Base-by-base conservation (phyloP, 164 flowering plant genomes). In the Echeveria elegans region DNA sequence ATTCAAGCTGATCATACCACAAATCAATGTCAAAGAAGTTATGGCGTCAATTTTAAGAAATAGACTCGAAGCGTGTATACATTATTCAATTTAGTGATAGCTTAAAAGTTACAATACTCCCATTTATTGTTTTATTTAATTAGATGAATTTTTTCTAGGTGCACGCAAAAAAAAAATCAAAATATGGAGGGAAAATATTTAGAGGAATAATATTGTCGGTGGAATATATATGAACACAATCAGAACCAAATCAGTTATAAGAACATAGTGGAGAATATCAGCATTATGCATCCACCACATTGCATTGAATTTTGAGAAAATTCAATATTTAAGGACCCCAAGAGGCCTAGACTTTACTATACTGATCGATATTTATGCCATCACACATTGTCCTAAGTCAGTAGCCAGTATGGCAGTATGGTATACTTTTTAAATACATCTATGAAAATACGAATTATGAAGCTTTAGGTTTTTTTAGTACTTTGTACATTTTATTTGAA, bases 201-300 rank as follows among this genome's bases (percentile, higher is more conserved):
- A 48, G 24, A n/a, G 24, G 56, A n/a, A 48, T n/a, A n/a, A 48
- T n/a, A 41, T 10, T 48, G 56, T 48, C 56, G 56, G 56, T 48
- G 1, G 24, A 43, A 48, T 48, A 48, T 48, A 48, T 48, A 48
- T 48, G 56, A 21, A 48, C 56, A n/a, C 58, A 21, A 52, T 23
- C 58, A 21, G 29, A 52, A 52, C 58, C 58, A 52, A 21, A 23
- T 52, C 58, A 23, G n/a, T 48, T 48, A 19, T 48, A 16, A 45
- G 50, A 45, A 48, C 24, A 48, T 48, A 21, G 5, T 48, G 24
- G 24, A 48, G 56, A 48, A 48, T 48, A 48, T 18, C 5, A n/a
- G n/a, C n/a, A 48, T 1, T 48, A 52, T 23, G 12, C 58, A 23
- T 10, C 58, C 16, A 52, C 26, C 58, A 52, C 58, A 9, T 24